phyloP scores from a whole-genome alignment of 23 red algal species.

The Chondrus crispus region DNA sequence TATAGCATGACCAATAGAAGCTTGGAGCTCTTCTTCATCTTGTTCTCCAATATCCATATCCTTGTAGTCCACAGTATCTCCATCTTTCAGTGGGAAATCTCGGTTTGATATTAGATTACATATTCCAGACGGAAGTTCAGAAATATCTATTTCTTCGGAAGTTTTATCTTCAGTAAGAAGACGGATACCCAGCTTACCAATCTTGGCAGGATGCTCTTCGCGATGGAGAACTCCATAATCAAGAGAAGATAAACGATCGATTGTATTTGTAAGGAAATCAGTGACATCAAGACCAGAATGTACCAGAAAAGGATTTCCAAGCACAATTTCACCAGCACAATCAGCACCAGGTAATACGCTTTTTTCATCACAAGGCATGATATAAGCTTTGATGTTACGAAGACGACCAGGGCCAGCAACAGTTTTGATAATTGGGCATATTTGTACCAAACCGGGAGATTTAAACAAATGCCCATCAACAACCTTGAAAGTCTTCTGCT shows the following conservation, averaged over 20 bases:
- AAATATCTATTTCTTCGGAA: background rate
- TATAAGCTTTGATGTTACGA: background rate
- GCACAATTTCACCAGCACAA: conserved; percentile 1
- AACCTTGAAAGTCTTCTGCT: background rate
- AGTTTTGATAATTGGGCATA: background rate
- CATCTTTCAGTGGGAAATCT: background rate
- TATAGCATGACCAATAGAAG: background rate
- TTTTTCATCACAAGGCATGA: background rate
- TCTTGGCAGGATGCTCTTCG: background rate
- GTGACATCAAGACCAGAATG: background rate
- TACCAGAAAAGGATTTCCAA: conserved; percentile 20
- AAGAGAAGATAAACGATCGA: background rate
- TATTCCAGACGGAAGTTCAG: background rate
- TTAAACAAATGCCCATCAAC: background rate
- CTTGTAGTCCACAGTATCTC: conserved; percentile 22
- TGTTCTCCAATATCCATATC: conserved; percentile 8
- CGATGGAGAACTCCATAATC: background rate
- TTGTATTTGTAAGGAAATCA: background rate
- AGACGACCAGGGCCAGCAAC: conserved; percentile 5
- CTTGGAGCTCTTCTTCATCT: background rate
- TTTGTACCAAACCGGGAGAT: background rate
- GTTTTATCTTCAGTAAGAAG: background rate
- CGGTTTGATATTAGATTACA: background rate
- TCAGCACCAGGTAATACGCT: background rate
- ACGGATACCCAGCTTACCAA: background rate